Evolutionary conservation across 2,329 filamentous ascomycete species (phyloP), one percentile per base, ranked within the genome.

Genomic region (Pyricularia sp.): DNA sequence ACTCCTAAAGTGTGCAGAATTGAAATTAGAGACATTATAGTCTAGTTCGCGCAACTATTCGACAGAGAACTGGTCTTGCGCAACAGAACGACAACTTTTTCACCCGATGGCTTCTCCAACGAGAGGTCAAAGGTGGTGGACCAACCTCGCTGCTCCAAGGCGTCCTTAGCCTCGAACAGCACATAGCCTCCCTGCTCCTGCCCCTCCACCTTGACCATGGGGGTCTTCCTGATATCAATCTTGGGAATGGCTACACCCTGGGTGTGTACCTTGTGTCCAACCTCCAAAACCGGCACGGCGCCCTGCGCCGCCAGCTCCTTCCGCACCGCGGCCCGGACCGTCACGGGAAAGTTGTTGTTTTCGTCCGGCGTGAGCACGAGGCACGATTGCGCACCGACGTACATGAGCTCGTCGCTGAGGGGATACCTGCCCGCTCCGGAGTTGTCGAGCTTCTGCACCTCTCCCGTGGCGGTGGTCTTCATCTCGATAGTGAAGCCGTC

Each of bases 181-280:
- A 80, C 82, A 67, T 83, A 83, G 31, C 71, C 66, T 24, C 81
- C 81, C 22, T 77, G 73, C 61, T 80, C 82, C 49, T 72, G 68
- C 0, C 77, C 78, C 69, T 77, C 74, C 2, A 68, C 71, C 61
- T 44, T 53, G 55, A 8, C 16, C 73, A 83, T 76, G 9, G 73
- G 63, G 1, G 81, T 65, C 0, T 71, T 76, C 16, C 72, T 70
- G 16, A 71, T 76, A 62, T 72, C 73, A n/a, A 83, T 68, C 1
- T 22, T 49, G 61, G 61, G 61, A 9, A 49, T 44, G 2, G 24
- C 35, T 4, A 53, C 79, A 68, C 82, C 82, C 66, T 78, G 80
- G 22, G 82, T 77, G 65, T 62, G 24, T 12, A 62, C 24, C 22
- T 22, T 24, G 35, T 62, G 61, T 6, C 35, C 61, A 10, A 62